phyloP scores from a whole-genome alignment of 2,329 filamentous ascomycete species.

The Piedraia hortae region DNA sequence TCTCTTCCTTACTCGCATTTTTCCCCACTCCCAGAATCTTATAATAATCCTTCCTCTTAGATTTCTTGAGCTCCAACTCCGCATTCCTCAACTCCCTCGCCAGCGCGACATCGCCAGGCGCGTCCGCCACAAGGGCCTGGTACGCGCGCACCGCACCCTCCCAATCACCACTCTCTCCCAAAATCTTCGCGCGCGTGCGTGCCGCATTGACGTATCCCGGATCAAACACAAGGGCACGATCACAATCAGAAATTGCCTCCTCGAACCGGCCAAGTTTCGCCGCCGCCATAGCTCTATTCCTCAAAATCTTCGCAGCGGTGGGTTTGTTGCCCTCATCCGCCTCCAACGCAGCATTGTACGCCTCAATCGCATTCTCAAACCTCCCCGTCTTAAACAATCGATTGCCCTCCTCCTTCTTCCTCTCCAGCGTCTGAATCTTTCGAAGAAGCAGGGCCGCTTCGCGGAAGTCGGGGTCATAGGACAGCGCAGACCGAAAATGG shows the following conservation, averaged over 20 bases:
- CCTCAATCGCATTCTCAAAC: conserved; percentile 54
- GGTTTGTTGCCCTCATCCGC: conserved; percentile 73
- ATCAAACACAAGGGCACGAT: conserved; percentile 57
- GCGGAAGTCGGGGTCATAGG: conserved; percentile 73
- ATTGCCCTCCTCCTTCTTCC: conserved; percentile 88
- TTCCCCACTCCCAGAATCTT: conserved; percentile 81
- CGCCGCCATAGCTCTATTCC: conserved; percentile 72
- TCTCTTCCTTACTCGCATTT: conserved; percentile 54
- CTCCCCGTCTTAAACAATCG: conserved; percentile 61
- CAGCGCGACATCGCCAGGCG: conserved; percentile 56
- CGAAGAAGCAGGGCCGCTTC: conserved; percentile 70
- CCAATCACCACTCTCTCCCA: conserved; percentile 68
- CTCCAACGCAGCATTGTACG: conserved; percentile 57
- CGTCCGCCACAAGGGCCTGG: conserved; percentile 60
- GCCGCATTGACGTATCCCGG: conserved; percentile 67
- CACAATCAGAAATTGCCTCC: conserved; percentile 61
- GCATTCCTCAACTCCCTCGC: conserved; percentile 66
- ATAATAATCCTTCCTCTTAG: conserved; percentile 92
- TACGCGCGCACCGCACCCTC: conserved; percentile 72
- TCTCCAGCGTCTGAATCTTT: conserved; percentile 71
- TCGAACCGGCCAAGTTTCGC: conserved; percentile 64
- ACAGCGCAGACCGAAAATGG: conserved; percentile 70
- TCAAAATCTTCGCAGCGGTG: conserved; percentile 80
- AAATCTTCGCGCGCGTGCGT: conserved; percentile 77
- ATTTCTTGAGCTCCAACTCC: conserved; percentile 92